Percentiles rank a stretch among this genome's conserved stretches.
Evolutionary conservation across 148 eudicot genomes (phyloP).

Genomic region (Salicornia ramosissima): DNA sequence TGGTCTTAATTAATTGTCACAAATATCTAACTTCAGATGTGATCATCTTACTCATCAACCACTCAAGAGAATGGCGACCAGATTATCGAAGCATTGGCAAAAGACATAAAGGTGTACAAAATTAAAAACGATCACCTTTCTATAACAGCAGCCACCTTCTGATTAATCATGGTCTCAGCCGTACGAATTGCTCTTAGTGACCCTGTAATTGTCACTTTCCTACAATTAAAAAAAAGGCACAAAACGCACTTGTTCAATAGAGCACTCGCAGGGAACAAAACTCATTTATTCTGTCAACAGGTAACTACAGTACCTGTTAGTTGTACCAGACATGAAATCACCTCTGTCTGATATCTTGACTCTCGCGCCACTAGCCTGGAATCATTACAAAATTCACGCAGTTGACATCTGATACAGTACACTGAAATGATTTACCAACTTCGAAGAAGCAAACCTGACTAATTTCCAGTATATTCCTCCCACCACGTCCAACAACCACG

Average conservation of each 20-base stretch:
- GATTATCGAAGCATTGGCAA: not conserved
- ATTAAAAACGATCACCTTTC: constrained; percentile 38
- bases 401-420: not conserved
- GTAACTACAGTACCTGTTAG: constrained; percentile 65
- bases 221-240: constrained; percentile 28
- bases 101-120: not conserved
- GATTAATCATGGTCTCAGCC: constrained; percentile 78
- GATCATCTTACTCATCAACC: constrained; percentile 20
- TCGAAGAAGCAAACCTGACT: constrained; percentile 53
- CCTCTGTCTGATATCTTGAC: constrained; percentile 93
- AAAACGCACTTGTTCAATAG: not conserved
- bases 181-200: constrained; percentile 63
- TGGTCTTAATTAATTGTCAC: not conserved
- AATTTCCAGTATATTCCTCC: constrained; percentile 73
- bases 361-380: constrained; percentile 92
- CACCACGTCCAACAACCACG: constrained; percentile 90
- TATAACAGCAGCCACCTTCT: constrained; percentile 62
- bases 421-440: not conserved
- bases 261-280: not conserved
- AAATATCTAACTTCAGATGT: constrained; percentile 11
- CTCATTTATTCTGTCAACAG: not conserved
- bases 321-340: constrained; percentile 92
- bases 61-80: constrained; percentile 10
- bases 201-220: constrained; percentile 97
- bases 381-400: constrained; percentile 9